phyloP scores from a whole-genome alignment of 129 eudicot genomes.

The Deinandra increscens region DNA sequence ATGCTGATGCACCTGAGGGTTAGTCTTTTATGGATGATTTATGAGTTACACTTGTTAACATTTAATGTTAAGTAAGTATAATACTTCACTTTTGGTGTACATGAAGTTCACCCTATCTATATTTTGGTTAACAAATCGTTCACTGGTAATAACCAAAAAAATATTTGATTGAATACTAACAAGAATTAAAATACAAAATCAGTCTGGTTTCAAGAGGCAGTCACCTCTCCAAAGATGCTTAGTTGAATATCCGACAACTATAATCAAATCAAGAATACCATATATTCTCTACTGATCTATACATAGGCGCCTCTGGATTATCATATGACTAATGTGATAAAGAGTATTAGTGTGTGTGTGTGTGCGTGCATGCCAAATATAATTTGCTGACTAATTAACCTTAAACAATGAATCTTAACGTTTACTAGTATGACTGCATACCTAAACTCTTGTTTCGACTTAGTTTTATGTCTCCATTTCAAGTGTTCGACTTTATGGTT shows the following conservation, averaged over 20 bases:
- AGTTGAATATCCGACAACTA: neutral
- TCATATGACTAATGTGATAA: neutral
- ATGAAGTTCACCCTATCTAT: neutral
- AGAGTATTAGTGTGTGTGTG: neutral
- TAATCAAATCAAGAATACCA: neutral
- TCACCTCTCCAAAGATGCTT: neutral
- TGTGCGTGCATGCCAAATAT: neutral
- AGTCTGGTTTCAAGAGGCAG: neutral
- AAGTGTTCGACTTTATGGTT: neutral
- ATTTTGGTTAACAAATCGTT: neutral
- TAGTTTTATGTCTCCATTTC: neutral
- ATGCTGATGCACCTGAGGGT: slow-evolving; percentile 82
- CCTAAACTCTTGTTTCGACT: neutral
- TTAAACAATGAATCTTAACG: neutral
- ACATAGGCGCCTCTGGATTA: neutral
- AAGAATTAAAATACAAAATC: slow-evolving; percentile 3
- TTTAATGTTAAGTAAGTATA: neutral
- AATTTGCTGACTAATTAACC: neutral
- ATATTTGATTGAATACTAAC: neutral
- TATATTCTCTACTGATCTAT: neutral
- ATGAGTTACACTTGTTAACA: neutral
- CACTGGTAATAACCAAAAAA: neutral
- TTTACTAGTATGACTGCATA: neutral
- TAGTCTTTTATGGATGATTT: slow-evolving; percentile 20
- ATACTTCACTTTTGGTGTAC: slow-evolving; percentile 12